phyloP scores from a whole-genome alignment of 305 asterid genomes.

The Lippia alba region DNA sequence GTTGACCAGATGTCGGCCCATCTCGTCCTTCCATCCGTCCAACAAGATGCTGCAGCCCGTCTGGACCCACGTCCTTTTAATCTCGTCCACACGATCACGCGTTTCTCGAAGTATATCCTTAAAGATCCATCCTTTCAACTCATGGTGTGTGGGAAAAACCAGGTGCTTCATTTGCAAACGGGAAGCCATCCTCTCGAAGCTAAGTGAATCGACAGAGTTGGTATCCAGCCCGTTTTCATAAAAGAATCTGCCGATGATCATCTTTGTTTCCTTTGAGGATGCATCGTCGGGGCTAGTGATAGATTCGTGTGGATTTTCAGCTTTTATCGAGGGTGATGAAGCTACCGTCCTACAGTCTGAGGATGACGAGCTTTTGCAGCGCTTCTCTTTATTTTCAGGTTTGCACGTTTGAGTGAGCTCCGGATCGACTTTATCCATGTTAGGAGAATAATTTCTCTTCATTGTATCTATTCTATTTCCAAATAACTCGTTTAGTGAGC shows the following conservation, averaged over 20 bases:
- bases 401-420: constrained; percentile 21
- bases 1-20: constrained; percentile 49
- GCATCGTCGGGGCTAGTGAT: not conserved
- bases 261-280: constrained; percentile 38
- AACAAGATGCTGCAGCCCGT: constrained; percentile 75
- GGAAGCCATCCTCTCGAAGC: constrained; percentile 52
- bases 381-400: constrained; percentile 21
- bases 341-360: not conserved
- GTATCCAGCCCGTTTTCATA: constrained; percentile 54
- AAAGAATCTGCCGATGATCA: constrained; percentile 52
- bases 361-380: constrained; percentile 16
- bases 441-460: constrained; percentile 36
- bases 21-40: constrained; percentile 67
- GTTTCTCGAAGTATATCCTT: constrained; percentile 51
- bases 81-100: constrained; percentile 38
- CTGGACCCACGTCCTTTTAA: constrained; percentile 55
- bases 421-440: constrained; percentile 18
- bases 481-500: constrained; percentile 28
- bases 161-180: not conserved
- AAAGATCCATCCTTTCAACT: constrained; percentile 68
- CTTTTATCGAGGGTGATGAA: no score
- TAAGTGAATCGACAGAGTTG: constrained; percentile 38
- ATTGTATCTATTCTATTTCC: constrained; percentile 36
- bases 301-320: constrained; percentile 24
- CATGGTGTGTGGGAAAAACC: constrained; percentile 52